phyloP scores from a whole-genome alignment of 2,329 filamentous ascomycete genomes.

The Colletotrichum lindemuthianum region DNA sequence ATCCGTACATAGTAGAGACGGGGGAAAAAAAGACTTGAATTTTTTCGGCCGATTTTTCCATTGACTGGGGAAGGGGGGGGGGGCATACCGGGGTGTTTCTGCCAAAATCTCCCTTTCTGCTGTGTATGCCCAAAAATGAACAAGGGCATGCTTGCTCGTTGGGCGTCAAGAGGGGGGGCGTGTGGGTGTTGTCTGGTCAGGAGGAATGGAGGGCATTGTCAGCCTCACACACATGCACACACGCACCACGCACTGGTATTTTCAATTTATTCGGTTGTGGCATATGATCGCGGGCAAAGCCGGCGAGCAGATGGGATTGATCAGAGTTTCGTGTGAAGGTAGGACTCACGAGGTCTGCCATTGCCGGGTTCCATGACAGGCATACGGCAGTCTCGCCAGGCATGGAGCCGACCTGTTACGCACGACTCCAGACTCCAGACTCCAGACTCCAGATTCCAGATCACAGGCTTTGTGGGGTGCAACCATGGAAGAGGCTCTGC shows the following conservation, averaged over 20 bases:
- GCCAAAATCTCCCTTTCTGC: neutral
- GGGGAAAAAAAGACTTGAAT: neutral
- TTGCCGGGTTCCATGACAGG: neutral
- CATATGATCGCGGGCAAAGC: slow-evolving; percentile 3
- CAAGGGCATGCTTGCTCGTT: slow-evolving; percentile 12
- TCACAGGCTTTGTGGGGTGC: neutral
- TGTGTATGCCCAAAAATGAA: neutral
- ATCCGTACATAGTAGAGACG: neutral
- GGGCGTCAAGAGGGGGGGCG: slow-evolving; percentile 16
- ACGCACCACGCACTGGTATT: neutral
- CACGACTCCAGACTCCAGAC: neutral
- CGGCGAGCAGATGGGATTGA: slow-evolving; percentile 5
- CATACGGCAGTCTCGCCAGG: slow-evolving; percentile 1
- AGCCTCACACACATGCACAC: neutral
- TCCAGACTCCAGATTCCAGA: neutral
- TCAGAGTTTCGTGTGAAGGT: neutral
- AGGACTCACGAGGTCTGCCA: too few relatives aligned
- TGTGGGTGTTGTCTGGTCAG: neutral
- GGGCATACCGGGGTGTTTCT: neutral
- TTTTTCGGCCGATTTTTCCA: slow-evolving; percentile 27
- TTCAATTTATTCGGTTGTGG: neutral
- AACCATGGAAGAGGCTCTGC: slow-evolving; percentile 16
- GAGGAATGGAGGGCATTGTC: neutral
- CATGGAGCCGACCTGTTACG: slow-evolving; percentile 20
- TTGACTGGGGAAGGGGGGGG: neutral